Percentiles rank a stretch among this genome's conserved stretches.
Evolutionary conservation across 1,139 yeast genomes (phyloP).

Genomic region (Blastobotrys capitulatus): DNA sequence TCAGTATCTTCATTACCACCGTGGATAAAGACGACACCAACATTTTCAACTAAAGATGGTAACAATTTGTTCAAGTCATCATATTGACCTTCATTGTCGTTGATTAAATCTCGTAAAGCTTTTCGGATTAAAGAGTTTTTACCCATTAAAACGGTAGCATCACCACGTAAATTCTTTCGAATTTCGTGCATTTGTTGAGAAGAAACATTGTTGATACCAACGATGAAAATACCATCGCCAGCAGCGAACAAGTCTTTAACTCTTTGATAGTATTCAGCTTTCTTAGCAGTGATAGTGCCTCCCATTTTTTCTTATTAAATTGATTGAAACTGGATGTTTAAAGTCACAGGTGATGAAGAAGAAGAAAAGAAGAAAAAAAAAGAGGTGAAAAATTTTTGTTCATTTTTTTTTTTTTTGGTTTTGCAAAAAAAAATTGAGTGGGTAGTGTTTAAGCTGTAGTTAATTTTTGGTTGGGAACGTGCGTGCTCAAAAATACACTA

Average conservation of each 20-base stretch:
- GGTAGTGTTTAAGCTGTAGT: background rate
- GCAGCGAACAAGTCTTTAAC: conserved; percentile 85
- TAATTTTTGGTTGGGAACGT: background rate
- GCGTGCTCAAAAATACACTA: background rate
- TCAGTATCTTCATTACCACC: conserved; percentile 70
- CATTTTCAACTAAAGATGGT: conserved; percentile 95
- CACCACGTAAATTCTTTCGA: conserved; percentile 94
- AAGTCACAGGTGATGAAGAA: conserved; percentile 44
- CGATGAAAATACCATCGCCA: conserved; percentile 94
- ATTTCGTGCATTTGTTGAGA: conserved; percentile 99
- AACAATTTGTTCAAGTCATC: conserved; percentile 94
- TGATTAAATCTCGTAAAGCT: conserved; percentile 93
- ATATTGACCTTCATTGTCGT: conserved; percentile 66
- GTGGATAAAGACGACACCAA: conserved; percentile 99
- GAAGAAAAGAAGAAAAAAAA: background rate
- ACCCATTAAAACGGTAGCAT: conserved; percentile 91
- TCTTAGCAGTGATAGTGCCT: conserved; percentile 93
- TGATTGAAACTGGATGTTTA: conserved; percentile 85
- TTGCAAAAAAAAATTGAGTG: background rate
- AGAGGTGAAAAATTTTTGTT: background rate
- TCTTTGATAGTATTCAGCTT: conserved; percentile 89
- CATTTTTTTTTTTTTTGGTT: background rate
- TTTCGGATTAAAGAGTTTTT: conserved; percentile 99
- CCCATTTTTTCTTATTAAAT: conserved; percentile 76
- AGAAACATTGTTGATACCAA: conserved; percentile 97